A percentile compares a stretch with the other conserved stretches of the same genome.
These are phyloP conservation scores for Stephania japonica DNA, from an alignment of 164 flowering plant species.

Conservation along the genomic window DNA sequence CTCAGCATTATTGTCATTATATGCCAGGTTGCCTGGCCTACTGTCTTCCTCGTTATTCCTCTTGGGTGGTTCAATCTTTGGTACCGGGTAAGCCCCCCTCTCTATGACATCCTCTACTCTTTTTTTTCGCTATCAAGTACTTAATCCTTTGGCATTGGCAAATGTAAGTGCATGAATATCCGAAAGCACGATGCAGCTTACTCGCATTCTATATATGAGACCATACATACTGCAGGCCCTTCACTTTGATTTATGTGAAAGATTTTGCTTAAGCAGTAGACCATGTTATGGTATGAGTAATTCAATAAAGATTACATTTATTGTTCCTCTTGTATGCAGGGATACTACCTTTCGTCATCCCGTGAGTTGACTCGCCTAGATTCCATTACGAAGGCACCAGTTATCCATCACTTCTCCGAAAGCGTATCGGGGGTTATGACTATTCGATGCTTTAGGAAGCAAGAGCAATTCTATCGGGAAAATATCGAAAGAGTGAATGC, in stretches of 20 bases:
- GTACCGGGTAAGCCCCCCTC: constrained; percentile 56
- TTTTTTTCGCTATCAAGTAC: background rate
- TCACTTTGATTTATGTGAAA: background rate
- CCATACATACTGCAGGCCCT: background rate
- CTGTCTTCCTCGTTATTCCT: constrained; percentile 60
- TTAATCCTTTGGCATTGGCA: background rate
- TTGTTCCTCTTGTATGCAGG: constrained; percentile 32
- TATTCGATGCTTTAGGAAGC: constrained; percentile 71
- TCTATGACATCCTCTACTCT: background rate
- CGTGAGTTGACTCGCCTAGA: constrained; percentile 87
- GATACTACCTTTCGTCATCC: constrained; percentile 70
- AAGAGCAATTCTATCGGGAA: constrained; percentile 46
- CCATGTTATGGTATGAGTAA: background rate
- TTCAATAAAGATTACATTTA: background rate
- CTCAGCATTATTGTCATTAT: constrained; percentile 64
- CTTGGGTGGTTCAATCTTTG: constrained; percentile 67
- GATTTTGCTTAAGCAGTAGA: background rate
- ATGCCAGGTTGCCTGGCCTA: constrained; percentile 88
- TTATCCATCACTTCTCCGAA: constrained; percentile 88
- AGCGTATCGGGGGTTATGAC: constrained; percentile 85
- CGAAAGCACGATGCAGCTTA: background rate
- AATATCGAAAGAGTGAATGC: constrained; percentile 61
- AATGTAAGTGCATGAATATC: background rate
- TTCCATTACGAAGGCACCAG: constrained; percentile 85
- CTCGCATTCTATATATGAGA: background rate